These are phyloP conservation scores for Funneliformis mosseae DNA, from an alignment of 192 early-diverging fungal genomes.

Conservation along the genomic window DNA sequence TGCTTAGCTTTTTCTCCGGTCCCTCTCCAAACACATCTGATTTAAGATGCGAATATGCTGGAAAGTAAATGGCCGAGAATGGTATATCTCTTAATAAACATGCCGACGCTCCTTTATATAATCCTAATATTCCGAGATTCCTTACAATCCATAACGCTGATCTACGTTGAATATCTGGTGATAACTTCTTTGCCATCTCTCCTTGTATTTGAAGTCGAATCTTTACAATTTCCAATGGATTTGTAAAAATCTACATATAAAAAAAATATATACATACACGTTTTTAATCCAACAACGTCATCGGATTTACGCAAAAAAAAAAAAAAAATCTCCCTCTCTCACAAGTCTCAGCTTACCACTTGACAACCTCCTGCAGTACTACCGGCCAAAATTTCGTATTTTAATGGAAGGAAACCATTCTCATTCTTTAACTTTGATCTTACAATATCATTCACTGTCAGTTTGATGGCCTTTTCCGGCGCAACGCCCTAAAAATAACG, in stretches of 20 bases:
- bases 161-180: constrained; percentile 52
- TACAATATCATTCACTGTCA: constrained; percentile 95
- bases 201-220: constrained; percentile 93
- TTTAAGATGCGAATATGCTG: constrained; percentile 96
- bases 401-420: constrained; percentile 74
- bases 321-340: constrained; percentile 3
- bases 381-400: constrained; percentile 85
- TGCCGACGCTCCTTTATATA: constrained; percentile 93
- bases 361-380: constrained; percentile 84
- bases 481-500: constrained; percentile 71
- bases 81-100: constrained; percentile 95
- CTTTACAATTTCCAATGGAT: constrained; percentile 98
- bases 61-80: constrained; percentile 97
- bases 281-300: no score
- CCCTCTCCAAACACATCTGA: constrained; percentile 89
- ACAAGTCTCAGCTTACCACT: no score
- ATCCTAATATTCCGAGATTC: constrained; percentile 85
- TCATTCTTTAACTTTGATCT: constrained; percentile 67
- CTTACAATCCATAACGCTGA: constrained; percentile 88
- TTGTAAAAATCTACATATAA: constrained; percentile 74
- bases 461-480: constrained; percentile 97
- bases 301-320: not conserved
- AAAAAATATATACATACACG: not conserved
- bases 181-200: constrained; percentile 63
- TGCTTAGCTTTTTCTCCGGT: constrained; percentile 68